phyloP scores from a whole-genome alignment of 2,329 filamentous ascomycete species.

The Emergomyces orientalis region DNA sequence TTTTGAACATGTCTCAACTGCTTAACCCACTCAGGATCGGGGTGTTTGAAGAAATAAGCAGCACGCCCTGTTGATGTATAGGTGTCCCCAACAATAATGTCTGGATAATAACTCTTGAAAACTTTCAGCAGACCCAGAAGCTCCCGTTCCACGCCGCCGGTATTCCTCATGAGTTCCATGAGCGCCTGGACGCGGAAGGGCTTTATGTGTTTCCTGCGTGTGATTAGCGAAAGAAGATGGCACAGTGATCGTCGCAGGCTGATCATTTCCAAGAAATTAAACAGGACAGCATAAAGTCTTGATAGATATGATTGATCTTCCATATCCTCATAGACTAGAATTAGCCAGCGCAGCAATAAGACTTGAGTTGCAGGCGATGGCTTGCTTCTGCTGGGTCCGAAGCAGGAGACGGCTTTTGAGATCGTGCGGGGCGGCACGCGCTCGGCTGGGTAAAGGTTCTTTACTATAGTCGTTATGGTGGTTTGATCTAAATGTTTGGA shows the following conservation, averaged over 20 bases:
- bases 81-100: constrained; percentile 68
- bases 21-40: constrained; percentile 65
- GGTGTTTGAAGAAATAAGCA: constrained; percentile 47
- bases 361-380: constrained; percentile 62
- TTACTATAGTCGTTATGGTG: constrained; percentile 58
- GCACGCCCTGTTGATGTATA: constrained; percentile 33
- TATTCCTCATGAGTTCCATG: constrained; percentile 41
- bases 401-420: constrained; percentile 57
- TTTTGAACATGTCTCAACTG: constrained; percentile 61
- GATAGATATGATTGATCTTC: constrained; percentile 55
- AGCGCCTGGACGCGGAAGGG: constrained; percentile 73
- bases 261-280: constrained; percentile 73
- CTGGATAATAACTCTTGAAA: constrained; percentile 87
- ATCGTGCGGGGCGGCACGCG: constrained; percentile 53
- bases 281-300: constrained; percentile 64
- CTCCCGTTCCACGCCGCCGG: constrained; percentile 60
- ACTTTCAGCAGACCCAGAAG: constrained; percentile 65
- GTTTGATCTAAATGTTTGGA: constrained; percentile 67
- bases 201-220: constrained; percentile 70
- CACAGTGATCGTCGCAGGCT: constrained; percentile 62
- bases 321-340: constrained; percentile 63
- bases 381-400: constrained; percentile 71
- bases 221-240: constrained; percentile 69
- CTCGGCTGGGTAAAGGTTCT: constrained; percentile 65
- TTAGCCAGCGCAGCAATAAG: constrained; percentile 65